Percentiles rank a stretch among this genome's conserved stretches.
phyloP scores from a whole-genome alignment of 2,329 filamentous ascomycete genomes.

The Calonectria pseudoturangicola region DNA sequence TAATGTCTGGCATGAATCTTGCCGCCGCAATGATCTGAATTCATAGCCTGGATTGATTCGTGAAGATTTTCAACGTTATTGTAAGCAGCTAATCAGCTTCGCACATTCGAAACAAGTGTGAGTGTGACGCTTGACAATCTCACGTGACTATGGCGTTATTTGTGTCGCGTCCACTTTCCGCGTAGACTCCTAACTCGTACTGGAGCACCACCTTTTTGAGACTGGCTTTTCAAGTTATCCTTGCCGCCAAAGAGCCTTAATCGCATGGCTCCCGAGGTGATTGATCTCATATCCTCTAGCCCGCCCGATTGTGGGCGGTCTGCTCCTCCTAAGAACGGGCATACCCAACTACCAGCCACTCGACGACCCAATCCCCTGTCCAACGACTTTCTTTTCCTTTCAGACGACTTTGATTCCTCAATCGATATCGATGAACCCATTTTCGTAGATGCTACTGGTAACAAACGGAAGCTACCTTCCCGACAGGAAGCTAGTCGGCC shows the following conservation, averaged over 20 bases:
- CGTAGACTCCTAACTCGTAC: constrained; percentile 38
- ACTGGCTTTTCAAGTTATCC: not conserved
- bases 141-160: constrained; percentile 55
- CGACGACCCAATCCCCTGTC: constrained; percentile 8
- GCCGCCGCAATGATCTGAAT: not conserved
- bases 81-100: too few species aligned
- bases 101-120: not conserved
- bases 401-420: constrained; percentile 64
- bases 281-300: constrained; percentile 63
- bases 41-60: not conserved
- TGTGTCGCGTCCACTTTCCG: constrained; percentile 49
- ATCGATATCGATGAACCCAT: constrained; percentile 59
- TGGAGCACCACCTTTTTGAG: not conserved
- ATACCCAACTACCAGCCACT: not conserved
- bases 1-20: not conserved
- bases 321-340: not conserved
- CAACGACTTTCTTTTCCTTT: constrained; percentile 47
- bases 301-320: constrained; percentile 47
- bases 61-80: not conserved
- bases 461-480: constrained; percentile 56
- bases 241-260: constrained; percentile 11
- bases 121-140: too few species aligned
- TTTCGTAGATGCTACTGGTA: constrained; percentile 46
- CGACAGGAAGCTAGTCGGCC: constrained; percentile 35
- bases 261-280: constrained; percentile 58